These are phyloP conservation scores for Stellera chamaejasme DNA, from an alignment of 345 rosid genomes.

Conservation along the genomic window DNA sequence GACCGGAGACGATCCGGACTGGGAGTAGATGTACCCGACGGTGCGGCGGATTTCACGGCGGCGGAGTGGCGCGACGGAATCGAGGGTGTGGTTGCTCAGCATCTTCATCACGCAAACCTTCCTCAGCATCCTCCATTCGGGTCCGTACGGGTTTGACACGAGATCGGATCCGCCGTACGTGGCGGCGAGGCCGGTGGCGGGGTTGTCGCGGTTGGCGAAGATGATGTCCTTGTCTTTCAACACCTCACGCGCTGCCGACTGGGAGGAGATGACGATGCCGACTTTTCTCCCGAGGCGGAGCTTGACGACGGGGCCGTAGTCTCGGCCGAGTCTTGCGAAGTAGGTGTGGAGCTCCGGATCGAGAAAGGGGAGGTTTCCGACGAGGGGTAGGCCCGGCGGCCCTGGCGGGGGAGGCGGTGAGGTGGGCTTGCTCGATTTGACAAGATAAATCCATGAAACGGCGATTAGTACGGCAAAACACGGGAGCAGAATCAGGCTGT, in stretches of 20 bases:
- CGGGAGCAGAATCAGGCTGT: too few species aligned
- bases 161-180: constrained; percentile 28
- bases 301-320: constrained; percentile 32
- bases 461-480: too few species aligned
- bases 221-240: constrained; percentile 24
- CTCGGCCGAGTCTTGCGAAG: constrained; percentile 17
- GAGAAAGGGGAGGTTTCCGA: constrained; percentile 31
- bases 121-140: constrained; percentile 22
- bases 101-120: constrained; percentile 25
- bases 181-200: constrained; percentile 11
- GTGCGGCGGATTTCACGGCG: constrained; percentile 20
- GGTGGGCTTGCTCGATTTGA: background rate
- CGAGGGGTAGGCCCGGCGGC: constrained; percentile 27
- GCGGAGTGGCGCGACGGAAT: constrained; percentile 28
- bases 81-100: constrained; percentile 27
- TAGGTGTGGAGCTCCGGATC: constrained; percentile 20
- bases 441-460: too few species aligned
- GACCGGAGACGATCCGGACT: constrained; percentile 20
- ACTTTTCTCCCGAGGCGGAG: constrained; percentile 26
- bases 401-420: constrained; percentile 14
- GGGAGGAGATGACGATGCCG: constrained; percentile 21
- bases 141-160: constrained; percentile 26
- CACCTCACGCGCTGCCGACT: constrained; percentile 22
- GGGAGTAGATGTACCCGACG: constrained; percentile 11
- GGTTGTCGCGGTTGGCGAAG: constrained; percentile 31